Evolutionary conservation across 129 eudicot species (phyloP), one percentile per base, ranked within the genome.

Genomic region (Centaurea solstitialis): DNA sequence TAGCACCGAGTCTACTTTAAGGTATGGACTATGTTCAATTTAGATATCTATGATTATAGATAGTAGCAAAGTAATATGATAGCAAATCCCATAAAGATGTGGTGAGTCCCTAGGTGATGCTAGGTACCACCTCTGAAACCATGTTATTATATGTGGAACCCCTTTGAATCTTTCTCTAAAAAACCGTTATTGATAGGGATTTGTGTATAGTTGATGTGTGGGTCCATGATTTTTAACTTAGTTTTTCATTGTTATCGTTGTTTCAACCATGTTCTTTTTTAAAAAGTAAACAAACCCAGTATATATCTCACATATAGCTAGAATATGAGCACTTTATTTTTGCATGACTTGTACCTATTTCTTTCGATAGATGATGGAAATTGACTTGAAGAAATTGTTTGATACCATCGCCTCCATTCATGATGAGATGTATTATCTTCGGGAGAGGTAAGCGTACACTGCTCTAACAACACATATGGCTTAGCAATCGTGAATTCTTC

Each of bases 341-440:
- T 23, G 73, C 30, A 66, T 77, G 28, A 40, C 23, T 17, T 77
- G 35, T 59, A 53, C 38, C 50, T 38, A 15, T 41, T 70, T 83
- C 23, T 83, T 73, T 17, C 9, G 7, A 15, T 66, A 89, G 93
- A 82, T 78, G 67, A 89, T 91, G 97, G 89, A 87, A 86, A 9
- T 91, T 13, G 97, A 91, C 76, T 81, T 91, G 87, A 91, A 84
- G 87, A 91, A 89, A 84, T 72, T 91, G 84, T 84, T 76, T 18
- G 97, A 91, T 45, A 87, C 90, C 0, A 80, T 86, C 38, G 73
- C 80, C 17, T 50, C 86, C 72, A 89, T 91, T 72, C 93, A 91
- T 26, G 93, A 91, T 33, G 97, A 91, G 87, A 91, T 89, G 97
- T 89, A 65, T 73, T 83, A 84, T 81, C 97, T 91, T 72, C 93